Evolutionary conservation across 2,329 filamentous ascomycete species (phyloP), one percentile per base, ranked within the genome.

Genomic region (Pseudocercospora macadamiae): DNA sequence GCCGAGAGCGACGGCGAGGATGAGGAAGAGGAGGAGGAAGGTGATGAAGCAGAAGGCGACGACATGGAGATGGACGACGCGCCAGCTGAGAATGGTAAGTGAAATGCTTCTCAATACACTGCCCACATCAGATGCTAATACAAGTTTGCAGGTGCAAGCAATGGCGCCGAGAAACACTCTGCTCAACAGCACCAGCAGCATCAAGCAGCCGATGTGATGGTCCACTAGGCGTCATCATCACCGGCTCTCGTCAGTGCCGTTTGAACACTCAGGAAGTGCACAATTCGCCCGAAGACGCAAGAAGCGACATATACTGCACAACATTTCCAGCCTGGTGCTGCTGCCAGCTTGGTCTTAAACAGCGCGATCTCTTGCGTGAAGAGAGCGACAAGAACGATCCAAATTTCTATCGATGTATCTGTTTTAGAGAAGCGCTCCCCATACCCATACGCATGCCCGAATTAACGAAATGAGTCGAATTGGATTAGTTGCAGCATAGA

Each of bases 1-100:
- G 75, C 66, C 26, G 75, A 76, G 62, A 73, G 67, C 53, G 82
- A 82, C 56, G 76, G 79, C 44, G 70, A 74, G 34, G 75, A 75
- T 36, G 76, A 77, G 55, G 70, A 73, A 34, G 66, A 71, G 14
- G 66, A 69, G 32, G 82, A 82, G 57, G 76, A 79, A 51, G 58
- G 51, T 18, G 71, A 73, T 49, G 76, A 74, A 28, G 76, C 57
- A 16, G 65, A 68, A 36, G 68, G 63, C 47, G 67, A 68, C 18
- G 69, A 71, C n/a, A 69, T 70, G 65, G 68, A 71, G 49, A 69
- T 68, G 61, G 67, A 66, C 49, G 66, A 68, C 18, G 62, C 62
- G 19, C 58, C 57, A 32, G 48, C 54, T 25, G 51, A 59, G 51
- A 65, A 64, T 30, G 49, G 57, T 32, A 23, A 21, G 37, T 28